Evolutionary conservation across 768 basidiomycete species (phyloP), one percentile per base, ranked within the genome.

Genomic region (Coprinellus micaceus): DNA sequence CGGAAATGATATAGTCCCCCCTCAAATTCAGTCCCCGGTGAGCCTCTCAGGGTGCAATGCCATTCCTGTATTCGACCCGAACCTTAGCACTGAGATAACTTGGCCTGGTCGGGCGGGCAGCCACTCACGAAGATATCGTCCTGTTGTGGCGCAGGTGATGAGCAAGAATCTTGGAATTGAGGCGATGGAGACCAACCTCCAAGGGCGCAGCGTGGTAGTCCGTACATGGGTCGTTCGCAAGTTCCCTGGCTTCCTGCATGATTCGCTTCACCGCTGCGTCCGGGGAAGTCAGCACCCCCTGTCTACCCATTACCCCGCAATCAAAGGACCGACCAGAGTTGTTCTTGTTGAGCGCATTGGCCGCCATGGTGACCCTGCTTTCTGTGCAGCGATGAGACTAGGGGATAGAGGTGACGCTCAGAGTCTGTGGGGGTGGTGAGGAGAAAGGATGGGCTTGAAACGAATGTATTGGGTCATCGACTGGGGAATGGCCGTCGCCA

Each of bases 1-100:
- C 94, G 85, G 69, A 97, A 88, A 73, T 98, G 96, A 73, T 98
- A 98, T n/a, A 97, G 74, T 44, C 95, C 96, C 52, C 91, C 93
- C 69, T 93, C 91, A 59, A 89, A 98, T 67, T 98, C 94, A 36
- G 93, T 94, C 15, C 86, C 91, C 13, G 80, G 66, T 1, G 94
- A 84, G 2, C 95, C 96, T 58, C 93, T 86, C 53, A 98, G 79
- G n/a, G 96, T 98, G 67, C 94, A 97, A 67, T 98, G 95, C 96
- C 96, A 98, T 78, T 95, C 82, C 81, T 82, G 54, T 22, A 52
- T 39, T 57, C 30, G 39, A 44, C 66, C 60, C 61, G 60, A 52
- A 62, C 58, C 62, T 53, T 43, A 49, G 58, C 37, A 46, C 4
- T 53, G 49, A 29, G 48, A 47, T 40, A 21, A 9, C n/a, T 22